phyloP scores from a whole-genome alignment of 768 basidiomycete species.

The Amanita exitialis region DNA sequence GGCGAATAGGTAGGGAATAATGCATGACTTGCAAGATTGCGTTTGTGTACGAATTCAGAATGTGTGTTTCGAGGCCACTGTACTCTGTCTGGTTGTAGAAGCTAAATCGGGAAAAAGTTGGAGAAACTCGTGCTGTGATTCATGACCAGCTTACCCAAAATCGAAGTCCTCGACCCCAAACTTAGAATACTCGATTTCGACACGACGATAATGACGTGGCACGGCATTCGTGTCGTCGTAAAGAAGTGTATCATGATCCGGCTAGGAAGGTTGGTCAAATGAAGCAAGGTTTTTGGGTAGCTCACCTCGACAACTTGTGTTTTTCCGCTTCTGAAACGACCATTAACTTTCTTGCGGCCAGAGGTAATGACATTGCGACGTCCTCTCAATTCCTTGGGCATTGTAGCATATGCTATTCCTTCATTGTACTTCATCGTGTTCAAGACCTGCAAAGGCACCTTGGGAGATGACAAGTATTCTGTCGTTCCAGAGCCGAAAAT shows the following conservation, averaged over 20 bases:
- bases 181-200: conserved; percentile 97
- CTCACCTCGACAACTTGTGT: conserved; percentile 36
- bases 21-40: conserved; percentile 84
- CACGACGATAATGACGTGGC: conserved; percentile 77
- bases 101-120: conserved; percentile 25
- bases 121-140: not conserved
- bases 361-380: conserved; percentile 66
- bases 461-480: conserved; percentile 57
- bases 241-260: conserved; percentile 41
- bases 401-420: conserved; percentile 79
- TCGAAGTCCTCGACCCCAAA: conserved; percentile 99
- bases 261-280: conserved; percentile 18
- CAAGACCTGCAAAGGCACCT: conserved; percentile 74
- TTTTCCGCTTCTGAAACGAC: conserved; percentile 84
- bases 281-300: not conserved
- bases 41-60: conserved; percentile 96
- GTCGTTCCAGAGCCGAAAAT: conserved; percentile 27
- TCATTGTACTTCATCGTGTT: conserved; percentile 79
- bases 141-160: conserved; percentile 57
- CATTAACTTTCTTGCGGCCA: conserved; percentile 42
- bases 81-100: conserved; percentile 90
- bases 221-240: conserved; percentile 49
- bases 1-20: conserved; percentile 68
- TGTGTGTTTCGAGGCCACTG: conserved; percentile 94
- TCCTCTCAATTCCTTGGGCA: conserved; percentile 80